A percentile compares a stretch with the other conserved stretches of the same genome.
Conservation (phyloP, 2,329 filamentous ascomycete species). For the Xylariaceae sp. region DNA sequence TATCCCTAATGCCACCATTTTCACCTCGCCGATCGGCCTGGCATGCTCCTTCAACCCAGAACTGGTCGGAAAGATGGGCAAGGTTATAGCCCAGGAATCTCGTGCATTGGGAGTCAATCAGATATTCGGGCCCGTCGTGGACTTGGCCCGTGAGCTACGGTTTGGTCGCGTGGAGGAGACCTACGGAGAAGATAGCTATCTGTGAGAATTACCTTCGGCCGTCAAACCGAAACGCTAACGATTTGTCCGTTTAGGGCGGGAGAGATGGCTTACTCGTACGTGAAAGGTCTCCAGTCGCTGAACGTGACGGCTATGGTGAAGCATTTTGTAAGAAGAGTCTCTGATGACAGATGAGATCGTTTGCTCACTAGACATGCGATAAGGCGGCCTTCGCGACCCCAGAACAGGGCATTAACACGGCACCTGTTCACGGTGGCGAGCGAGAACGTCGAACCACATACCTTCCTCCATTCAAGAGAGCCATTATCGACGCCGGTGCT, state of each 20-base stretch:
- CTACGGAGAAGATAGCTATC: conserved; percentile 71
- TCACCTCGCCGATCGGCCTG: conserved; percentile 77
- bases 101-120: conserved; percentile 74
- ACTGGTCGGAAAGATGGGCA: conserved; percentile 70
- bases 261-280: conserved; percentile 67
- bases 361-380: conserved; percentile 3
- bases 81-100: conserved; percentile 69
- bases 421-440: conserved; percentile 60
- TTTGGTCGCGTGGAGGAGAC: conserved; percentile 79
- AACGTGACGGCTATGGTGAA: conserved; percentile 77
- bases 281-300: conserved; percentile 65
- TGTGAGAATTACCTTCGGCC: conserved; percentile 46
- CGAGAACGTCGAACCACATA: conserved; percentile 62
- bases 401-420: conserved; percentile 76
- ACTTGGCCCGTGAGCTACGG: conserved; percentile 73
- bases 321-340: conserved; percentile 63
- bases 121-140: conserved; percentile 73
- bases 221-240: conserved; percentile 12
- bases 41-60: conserved; percentile 74
- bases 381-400: conserved; percentile 68
- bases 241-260: conserved; percentile 51
- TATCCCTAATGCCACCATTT: conserved; percentile 76
- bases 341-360: conserved; percentile 7
- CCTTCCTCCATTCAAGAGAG: conserved; percentile 68
- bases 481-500: conserved; percentile 73